Percentiles rank a stretch among this genome's conserved stretches.
Conservation (phyloP, 202 grass and related monocot genomes). For the Cymbopogon flexuosus region DNA sequence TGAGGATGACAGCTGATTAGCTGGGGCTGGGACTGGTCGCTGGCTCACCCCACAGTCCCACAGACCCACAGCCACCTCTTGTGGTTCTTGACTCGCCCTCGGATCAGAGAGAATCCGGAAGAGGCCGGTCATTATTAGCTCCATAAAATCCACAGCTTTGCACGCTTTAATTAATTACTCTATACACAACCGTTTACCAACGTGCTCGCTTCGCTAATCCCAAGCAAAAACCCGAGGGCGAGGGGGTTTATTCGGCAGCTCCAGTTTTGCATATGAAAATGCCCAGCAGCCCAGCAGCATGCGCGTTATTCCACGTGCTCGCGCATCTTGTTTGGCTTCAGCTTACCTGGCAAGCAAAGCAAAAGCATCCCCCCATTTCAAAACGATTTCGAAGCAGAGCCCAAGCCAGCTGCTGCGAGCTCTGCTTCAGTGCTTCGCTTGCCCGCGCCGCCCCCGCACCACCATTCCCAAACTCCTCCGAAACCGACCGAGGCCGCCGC, state of each 20-base stretch:
- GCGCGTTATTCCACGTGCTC: background rate
- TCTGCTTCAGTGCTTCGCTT: background rate
- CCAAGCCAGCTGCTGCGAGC: conserved; percentile 21
- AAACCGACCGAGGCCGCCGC: background rate
- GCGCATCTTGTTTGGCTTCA: background rate
- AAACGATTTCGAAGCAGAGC: background rate
- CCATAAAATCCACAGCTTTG: background rate
- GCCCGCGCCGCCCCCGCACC: background rate
- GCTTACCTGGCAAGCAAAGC: background rate
- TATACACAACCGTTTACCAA: background rate
- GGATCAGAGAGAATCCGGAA: background rate
- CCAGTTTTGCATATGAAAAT: background rate
- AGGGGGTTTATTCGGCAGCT: background rate
- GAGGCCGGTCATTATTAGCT: background rate
- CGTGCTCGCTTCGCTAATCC: background rate
- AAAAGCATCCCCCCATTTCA: background rate
- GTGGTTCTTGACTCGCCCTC: background rate
- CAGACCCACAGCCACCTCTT: background rate
- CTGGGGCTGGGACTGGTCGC: background rate
- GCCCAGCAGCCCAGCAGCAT: background rate
- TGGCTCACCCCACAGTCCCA: background rate
- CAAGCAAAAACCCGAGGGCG: background rate
- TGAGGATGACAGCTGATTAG: background rate
- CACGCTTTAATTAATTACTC: background rate
- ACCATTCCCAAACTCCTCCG: background rate